These are phyloP conservation scores for Coemansia sp. DNA, from an alignment of 192 early-diverging fungal genomes.

Conservation along the genomic window DNA sequence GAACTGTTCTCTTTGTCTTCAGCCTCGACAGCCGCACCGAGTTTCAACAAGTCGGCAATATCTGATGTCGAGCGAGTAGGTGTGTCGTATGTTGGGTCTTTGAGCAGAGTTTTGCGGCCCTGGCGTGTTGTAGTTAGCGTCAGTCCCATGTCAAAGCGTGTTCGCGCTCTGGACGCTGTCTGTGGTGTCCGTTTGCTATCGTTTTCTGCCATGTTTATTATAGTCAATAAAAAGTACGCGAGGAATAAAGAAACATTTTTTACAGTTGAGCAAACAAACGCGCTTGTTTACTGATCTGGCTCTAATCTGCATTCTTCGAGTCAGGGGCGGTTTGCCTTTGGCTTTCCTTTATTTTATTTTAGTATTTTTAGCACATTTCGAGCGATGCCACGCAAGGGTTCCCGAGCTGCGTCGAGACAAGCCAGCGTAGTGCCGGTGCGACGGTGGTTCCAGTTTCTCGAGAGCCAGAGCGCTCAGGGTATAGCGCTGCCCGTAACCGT, in stretches of 20 bases:
- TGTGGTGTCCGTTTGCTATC: constrained; percentile 20
- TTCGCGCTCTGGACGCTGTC: constrained; percentile 10
- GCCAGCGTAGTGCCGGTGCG: constrained; percentile 24
- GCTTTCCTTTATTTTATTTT: too few species aligned
- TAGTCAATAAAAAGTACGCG: constrained; percentile 2
- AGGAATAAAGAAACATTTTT: not conserved
- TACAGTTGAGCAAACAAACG: not conserved
- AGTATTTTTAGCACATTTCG: too few species aligned
- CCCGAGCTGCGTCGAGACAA: not conserved
- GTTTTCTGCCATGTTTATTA: constrained; percentile 11
- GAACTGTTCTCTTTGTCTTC: constrained; percentile 55
- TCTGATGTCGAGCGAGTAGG: constrained; percentile 27
- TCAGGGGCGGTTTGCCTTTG: not conserved
- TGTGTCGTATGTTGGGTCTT: constrained; percentile 25
- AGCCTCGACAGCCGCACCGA: constrained; percentile 36
- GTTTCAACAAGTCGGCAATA: constrained; percentile 38
- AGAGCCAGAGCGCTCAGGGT: constrained; percentile 22
- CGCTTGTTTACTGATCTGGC: not conserved
- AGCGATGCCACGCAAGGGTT: not conserved
- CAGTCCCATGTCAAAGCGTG: constrained; percentile 48
- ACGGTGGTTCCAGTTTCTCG: constrained; percentile 43
- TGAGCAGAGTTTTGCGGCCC: constrained; percentile 40
- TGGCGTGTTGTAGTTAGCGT: constrained; percentile 34
- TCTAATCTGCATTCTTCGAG: not conserved
- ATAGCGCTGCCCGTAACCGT: constrained; percentile 39